These are phyloP conservation scores for Eucalyptus erythrocorys DNA, from an alignment of 345 rosid species.

Conservation along the genomic window DNA sequence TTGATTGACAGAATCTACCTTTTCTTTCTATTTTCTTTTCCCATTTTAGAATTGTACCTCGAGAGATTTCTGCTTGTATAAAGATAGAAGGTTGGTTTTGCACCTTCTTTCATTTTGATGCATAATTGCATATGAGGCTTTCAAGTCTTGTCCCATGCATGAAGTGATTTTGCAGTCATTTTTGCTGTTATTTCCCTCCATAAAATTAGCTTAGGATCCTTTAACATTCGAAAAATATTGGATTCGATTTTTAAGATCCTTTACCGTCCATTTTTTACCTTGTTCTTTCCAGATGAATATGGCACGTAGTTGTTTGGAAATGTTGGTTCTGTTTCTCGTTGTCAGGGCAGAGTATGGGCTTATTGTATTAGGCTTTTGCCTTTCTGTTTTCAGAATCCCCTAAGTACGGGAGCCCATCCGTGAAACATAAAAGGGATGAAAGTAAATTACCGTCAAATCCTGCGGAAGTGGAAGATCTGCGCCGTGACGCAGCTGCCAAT, in stretches of 20 bases:
- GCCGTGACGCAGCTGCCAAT: conserved; percentile 68
- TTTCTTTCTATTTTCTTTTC: not conserved
- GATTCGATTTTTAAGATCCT: not conserved
- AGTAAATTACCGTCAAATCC: conserved; percentile 83
- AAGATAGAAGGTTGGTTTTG: not conserved
- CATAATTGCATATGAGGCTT: not conserved
- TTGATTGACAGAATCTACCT: not conserved
- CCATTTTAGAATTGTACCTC: not conserved
- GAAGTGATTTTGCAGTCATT: not conserved
- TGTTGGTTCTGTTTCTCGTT: not conserved
- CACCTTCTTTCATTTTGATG: not conserved
- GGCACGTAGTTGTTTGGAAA: not conserved
- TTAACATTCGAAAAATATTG: not conserved
- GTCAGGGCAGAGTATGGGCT: not conserved
- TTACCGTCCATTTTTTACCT: not conserved
- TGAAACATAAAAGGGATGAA: conserved; percentile 20
- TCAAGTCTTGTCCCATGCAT: not conserved
- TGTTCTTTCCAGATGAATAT: not conserved
- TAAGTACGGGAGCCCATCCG: conserved; percentile 33
- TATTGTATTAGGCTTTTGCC: not conserved
- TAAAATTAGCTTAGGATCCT: not conserved
- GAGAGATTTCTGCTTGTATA: not conserved
- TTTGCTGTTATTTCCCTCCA: not conserved
- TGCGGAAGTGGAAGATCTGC: conserved; percentile 86
- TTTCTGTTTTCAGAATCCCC: conserved; percentile 42